These are phyloP conservation scores for Paramecium bursaria DNA, from an alignment of 73 alveolate species.

Conservation along the genomic window DNA sequence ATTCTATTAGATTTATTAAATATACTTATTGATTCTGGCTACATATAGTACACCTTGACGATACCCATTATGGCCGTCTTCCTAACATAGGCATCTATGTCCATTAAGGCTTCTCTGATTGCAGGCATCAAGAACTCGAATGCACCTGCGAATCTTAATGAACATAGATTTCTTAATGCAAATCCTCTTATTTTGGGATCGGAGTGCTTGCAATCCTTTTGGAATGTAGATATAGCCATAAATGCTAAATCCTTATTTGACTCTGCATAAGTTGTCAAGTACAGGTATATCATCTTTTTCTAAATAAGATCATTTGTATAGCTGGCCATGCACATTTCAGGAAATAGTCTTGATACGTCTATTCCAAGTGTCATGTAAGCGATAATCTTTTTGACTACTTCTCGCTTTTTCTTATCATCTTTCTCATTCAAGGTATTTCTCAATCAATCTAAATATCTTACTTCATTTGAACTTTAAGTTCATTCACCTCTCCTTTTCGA, in stretches of 20 bases:
- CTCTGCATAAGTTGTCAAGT: conserved; percentile 96
- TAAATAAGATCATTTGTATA: conserved; percentile 94
- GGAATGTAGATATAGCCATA: conserved; percentile 96
- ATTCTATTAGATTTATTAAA: conserved; percentile 60
- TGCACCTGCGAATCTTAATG: conserved; percentile 93
- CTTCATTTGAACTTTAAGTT: conserved; percentile 65
- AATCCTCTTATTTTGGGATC: conserved; percentile 97
- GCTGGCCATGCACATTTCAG: conserved; percentile 97
- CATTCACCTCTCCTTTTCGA: conserved; percentile 96
- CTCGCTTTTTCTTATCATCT: conserved; percentile 87
- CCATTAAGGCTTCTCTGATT: conserved; percentile 91
- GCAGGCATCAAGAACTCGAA: conserved; percentile 91
- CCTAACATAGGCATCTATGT: conserved; percentile 98
- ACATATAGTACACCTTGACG: conserved; percentile 90
- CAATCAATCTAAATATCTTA: conserved; percentile 75
- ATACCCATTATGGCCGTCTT: conserved; percentile 98
- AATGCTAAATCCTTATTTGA: conserved; percentile 92
- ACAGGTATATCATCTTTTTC: conserved; percentile 98
- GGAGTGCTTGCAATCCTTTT: conserved; percentile 91
- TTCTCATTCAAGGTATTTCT: conserved; percentile 85
- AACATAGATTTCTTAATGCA: conserved; percentile 95
- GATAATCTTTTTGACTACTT: conserved; percentile 94
- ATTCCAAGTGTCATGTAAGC: conserved; percentile 97
- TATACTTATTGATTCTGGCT: conserved; percentile 51
- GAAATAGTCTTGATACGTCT: conserved; percentile 92